Base-by-base conservation (phyloP, 805 yeast genomes). In the Torulaspora maleeae region DNA sequence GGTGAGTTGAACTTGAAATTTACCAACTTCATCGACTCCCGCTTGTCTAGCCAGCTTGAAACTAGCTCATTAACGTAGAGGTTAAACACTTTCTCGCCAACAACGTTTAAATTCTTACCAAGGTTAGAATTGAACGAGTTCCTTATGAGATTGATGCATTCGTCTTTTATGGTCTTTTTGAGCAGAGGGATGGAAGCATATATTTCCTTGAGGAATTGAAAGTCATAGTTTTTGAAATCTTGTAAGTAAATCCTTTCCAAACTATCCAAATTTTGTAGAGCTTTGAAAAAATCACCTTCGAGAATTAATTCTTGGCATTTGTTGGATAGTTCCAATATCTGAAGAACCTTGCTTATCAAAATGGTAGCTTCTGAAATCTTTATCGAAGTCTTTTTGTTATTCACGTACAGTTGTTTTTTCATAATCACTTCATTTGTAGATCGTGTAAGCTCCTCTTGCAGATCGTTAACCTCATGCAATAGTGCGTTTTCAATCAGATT, bases 301-400 rank as follows among this genome's bases (percentile, higher is more conserved):
- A 80, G 77, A 49, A 88, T 83, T 59, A 90, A 70, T 32, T 86
- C 90, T 60, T 88, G 87, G 39, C 89, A 86, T 57, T 82, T 85
- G 66, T 89, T 90, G 12, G 95, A 85, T 54, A 85, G 76, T 58
- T 90, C 95, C 44, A 91, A 72, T 8, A 90, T 90, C 52, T 84
- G 88, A 19, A 90, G 71, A 53, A 95, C 84, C 40, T 81, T 74
- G 44, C 77, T 79, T 28, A 91, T 77, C 16, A 87, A 79, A 32
- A 77, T 73, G 6, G 77, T 77, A 0, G 95, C 83, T 53, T 85
- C 87, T 43, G 78, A 77, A 49, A 91, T 82, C 60, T 85, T 86
- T 41, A 70, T 69, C 13, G 80, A 73, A 5, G 83, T 77, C 52
- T 80, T 82, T 54, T 83, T 83, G 48, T 79, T 70, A 42, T 78